Evolutionary conservation across 768 basidiomycete species (phyloP).

Genomic region (Macrocybe gigantea): DNA sequence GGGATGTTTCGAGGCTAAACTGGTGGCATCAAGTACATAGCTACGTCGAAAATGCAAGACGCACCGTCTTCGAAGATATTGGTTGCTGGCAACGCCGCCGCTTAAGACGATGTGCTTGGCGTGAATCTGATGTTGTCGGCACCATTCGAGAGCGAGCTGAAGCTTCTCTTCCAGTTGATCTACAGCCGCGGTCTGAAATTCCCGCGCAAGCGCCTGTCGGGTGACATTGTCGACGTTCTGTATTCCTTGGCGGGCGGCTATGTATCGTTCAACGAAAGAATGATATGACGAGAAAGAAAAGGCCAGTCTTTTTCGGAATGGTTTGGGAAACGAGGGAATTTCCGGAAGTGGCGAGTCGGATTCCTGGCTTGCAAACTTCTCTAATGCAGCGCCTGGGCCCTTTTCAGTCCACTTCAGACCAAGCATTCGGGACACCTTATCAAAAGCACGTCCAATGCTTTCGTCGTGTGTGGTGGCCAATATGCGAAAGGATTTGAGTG

Average conservation of each 20-base stretch:
- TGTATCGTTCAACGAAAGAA: conserved; percentile 57
- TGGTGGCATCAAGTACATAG: neutral
- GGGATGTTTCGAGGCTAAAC: conserved; percentile 23
- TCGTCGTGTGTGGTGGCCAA: conserved; percentile 73
- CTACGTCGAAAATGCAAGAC: conserved; percentile 7
- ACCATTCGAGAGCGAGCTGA: conserved; percentile 41
- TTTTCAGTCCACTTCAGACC: conserved; percentile 53
- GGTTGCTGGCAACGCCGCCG: conserved; percentile 92
- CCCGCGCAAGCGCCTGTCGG: conserved; percentile 50
- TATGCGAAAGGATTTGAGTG: conserved; percentile 52
- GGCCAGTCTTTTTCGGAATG: conserved; percentile 46
- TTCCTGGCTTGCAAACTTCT: conserved; percentile 51
- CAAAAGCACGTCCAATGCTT: conserved; percentile 75
- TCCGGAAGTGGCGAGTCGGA: conserved; percentile 19
- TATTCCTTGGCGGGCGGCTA: conserved; percentile 38
- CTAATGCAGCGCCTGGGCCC: conserved; percentile 80
- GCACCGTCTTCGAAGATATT: conserved; percentile 59
- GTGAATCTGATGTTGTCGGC: conserved; percentile 31
- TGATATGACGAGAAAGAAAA: conserved; percentile 85
- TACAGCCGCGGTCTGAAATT: conserved; percentile 70
- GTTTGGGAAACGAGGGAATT: conserved; percentile 36
- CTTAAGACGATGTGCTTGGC: conserved; percentile 71
- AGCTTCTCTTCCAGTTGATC: conserved; percentile 76
- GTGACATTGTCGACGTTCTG: conserved; percentile 30
- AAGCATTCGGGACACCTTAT: conserved; percentile 75